Percentiles rank a stretch among this genome's conserved stretches.
Conservation (phyloP, 2,329 filamentous ascomycete species). For the Talaromyces sp. region DNA sequence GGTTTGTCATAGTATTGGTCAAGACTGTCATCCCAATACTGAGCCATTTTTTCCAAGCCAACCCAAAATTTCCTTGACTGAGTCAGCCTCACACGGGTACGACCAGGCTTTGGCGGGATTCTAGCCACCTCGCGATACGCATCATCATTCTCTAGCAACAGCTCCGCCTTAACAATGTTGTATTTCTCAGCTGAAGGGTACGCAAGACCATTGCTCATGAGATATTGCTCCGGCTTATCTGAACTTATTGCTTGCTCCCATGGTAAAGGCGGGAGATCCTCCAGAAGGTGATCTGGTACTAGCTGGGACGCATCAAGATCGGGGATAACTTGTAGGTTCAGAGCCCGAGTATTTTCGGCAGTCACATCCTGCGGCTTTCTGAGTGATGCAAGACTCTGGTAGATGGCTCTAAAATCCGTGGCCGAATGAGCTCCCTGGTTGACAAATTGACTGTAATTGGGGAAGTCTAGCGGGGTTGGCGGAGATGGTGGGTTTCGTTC, state of each 20-base stretch:
- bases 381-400: slow-evolving; percentile 40
- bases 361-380: slow-evolving; percentile 37
- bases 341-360: slow-evolving; percentile 29
- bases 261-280: slow-evolving; percentile 31
- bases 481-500: slow-evolving; percentile 44
- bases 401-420: slow-evolving; percentile 31
- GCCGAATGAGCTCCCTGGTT: slow-evolving; percentile 25
- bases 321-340: slow-evolving; percentile 36
- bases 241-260: slow-evolving; percentile 20
- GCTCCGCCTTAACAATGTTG: slow-evolving; percentile 44
- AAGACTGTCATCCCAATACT: slow-evolving; percentile 57
- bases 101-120: slow-evolving; percentile 38
- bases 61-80: slow-evolving; percentile 57
- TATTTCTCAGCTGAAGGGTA: slow-evolving; percentile 46
- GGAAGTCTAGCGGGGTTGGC: slow-evolving; percentile 49
- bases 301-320: slow-evolving; percentile 32
- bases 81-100: slow-evolving; percentile 45
- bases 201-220: slow-evolving; percentile 45
- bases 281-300: slow-evolving; percentile 27
- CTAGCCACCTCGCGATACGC: slow-evolving; percentile 52
- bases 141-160: slow-evolving; percentile 50
- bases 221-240: slow-evolving; percentile 21
- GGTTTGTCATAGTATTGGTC: slow-evolving; percentile 49
- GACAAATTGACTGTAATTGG: slow-evolving; percentile 37
- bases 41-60: slow-evolving; percentile 52